phyloP scores from a whole-genome alignment of 2,329 filamentous ascomycete species.

The Epichloe typhina region DNA sequence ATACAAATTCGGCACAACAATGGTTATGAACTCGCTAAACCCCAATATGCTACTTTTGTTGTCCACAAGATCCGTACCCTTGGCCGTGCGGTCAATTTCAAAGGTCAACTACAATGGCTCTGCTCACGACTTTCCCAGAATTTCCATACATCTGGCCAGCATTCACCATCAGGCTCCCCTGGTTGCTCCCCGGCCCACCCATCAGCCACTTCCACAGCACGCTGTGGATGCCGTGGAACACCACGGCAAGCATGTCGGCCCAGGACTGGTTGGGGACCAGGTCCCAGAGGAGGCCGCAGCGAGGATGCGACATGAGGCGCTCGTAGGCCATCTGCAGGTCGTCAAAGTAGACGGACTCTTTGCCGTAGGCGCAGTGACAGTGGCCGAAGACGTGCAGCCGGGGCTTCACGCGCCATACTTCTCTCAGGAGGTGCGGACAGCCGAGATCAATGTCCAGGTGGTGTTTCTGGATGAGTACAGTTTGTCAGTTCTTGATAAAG shows the following conservation, averaged over 20 bases:
- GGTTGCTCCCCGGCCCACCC: conserved; percentile 36
- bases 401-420: conserved; percentile 63
- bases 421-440: conserved; percentile 55
- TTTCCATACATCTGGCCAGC: conserved; percentile 42
- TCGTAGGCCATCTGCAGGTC: conserved; percentile 60
- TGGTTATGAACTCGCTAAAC: not conserved
- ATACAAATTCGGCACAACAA: too few species aligned
- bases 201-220: conserved; percentile 45
- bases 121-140: conserved; percentile 32
- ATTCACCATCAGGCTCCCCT: conserved; percentile 41
- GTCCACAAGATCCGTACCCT: too few species aligned
- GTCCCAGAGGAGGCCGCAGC: conserved; percentile 30
- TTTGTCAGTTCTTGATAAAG: too few species aligned
- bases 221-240: conserved; percentile 31
- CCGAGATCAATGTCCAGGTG: conserved; percentile 60
- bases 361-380: conserved; percentile 63
- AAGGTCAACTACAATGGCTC: conserved; percentile 24
- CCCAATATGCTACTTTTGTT: not conserved
- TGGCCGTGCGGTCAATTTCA: conserved; percentile 3
- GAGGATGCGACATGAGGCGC: conserved; percentile 36
- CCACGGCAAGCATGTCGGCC: conserved; percentile 30
- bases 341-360: conserved; percentile 61
- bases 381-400: conserved; percentile 75
- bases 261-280: conserved; percentile 32
- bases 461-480: conserved; percentile 31